Conservation (phyloP, 2,329 filamentous ascomycete genomes). For the Pestalotiopsis sp. region DNA sequence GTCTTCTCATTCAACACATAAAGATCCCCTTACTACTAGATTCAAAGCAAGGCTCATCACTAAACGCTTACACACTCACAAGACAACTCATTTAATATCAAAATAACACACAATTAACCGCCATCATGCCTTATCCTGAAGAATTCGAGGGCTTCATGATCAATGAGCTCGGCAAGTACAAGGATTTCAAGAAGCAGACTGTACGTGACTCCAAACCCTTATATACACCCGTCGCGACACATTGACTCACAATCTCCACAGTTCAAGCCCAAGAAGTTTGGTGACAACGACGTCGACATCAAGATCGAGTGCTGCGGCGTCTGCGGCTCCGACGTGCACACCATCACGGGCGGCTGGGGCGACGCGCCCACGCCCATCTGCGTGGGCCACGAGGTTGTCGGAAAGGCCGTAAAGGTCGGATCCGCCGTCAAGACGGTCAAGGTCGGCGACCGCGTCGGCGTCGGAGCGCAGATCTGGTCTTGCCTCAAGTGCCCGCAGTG, state of each 20-base stretch:
- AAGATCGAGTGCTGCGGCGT: constrained; percentile 67
- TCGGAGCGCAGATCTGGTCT: constrained; percentile 61
- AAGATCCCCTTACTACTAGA: no score
- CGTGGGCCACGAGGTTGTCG: constrained; percentile 63
- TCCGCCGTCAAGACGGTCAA: constrained; percentile 48
- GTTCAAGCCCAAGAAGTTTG: constrained; percentile 33
- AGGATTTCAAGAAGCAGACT: constrained; percentile 31
- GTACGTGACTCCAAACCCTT: constrained; percentile 14
- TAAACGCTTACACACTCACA: no score
- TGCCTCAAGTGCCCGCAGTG: constrained; percentile 54
- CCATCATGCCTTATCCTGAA: constrained; percentile 29
- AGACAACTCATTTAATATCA: no score
- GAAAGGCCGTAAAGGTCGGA: constrained; percentile 45
- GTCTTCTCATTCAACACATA: no score
- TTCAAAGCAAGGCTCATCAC: no score
- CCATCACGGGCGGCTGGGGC: constrained; percentile 34
- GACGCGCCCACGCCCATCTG: constrained; percentile 42
- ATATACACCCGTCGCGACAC: not conserved
- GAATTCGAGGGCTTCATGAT: constrained; percentile 33
- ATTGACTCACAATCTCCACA: constrained; percentile 1
- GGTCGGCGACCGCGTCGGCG: constrained; percentile 65
- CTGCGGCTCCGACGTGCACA: constrained; percentile 55
- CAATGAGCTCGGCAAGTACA: constrained; percentile 29
- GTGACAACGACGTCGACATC: constrained; percentile 65
- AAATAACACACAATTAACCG: not conserved